Percentiles rank a stretch among this genome's conserved stretches.
Conservation (phyloP, 2,329 filamentous ascomycete species). For the Botrytis porri region DNA sequence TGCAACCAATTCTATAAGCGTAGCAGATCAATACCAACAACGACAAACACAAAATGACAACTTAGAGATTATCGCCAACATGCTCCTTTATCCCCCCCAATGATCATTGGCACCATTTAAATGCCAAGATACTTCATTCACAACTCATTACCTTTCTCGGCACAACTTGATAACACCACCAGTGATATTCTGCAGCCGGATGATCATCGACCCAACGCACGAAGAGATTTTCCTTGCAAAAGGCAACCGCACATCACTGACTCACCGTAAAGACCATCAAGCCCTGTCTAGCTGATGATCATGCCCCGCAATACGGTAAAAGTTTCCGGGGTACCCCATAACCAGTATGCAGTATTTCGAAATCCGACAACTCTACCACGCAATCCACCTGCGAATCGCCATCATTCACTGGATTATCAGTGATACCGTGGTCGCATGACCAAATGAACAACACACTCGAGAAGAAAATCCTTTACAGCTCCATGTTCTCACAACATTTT, state of each 20-base stretch:
- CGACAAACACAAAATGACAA: neutral
- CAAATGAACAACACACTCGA: neutral
- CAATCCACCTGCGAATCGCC: neutral
- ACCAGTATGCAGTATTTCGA: neutral
- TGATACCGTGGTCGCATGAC: conserved; percentile 1
- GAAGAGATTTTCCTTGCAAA: conserved; percentile 3
- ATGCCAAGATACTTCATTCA: neutral
- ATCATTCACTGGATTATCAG: neutral
- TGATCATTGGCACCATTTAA: neutral
- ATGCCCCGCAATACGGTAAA: conserved; percentile 2
- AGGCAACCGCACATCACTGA: neutral
- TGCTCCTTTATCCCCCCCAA: neutral
- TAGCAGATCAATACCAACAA: neutral
- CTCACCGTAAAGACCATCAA: neutral
- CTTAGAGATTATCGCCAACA: neutral
- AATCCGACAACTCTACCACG: neutral
- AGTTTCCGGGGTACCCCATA: conserved; percentile 2
- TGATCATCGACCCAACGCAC: neutral
- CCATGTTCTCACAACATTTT: neutral
- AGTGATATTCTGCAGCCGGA: neutral
- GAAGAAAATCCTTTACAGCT: neutral
- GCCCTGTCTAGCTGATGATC: neutral
- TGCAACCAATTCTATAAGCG: neutral
- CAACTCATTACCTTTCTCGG: neutral
- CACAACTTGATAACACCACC: neutral